A percentile compares a stretch with the other conserved stretches of the same genome.
phyloP scores from a whole-genome alignment of 2,329 filamentous ascomycete species.

The Neoscytalidium dimidiatum region DNA sequence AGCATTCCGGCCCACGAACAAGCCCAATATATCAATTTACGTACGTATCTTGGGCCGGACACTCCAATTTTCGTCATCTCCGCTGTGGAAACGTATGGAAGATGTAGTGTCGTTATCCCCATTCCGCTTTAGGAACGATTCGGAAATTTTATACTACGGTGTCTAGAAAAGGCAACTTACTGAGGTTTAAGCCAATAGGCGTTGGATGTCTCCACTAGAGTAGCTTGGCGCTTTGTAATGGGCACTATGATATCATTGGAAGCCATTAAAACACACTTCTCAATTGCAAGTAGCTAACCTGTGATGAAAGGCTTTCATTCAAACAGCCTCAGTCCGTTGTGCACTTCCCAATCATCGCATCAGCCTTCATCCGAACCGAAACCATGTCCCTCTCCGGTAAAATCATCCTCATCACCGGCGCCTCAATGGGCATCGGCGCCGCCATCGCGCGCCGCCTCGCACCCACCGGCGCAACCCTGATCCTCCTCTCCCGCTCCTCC shows the following conservation, averaged over 20 bases:
- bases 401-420: slow-evolving; percentile 35
- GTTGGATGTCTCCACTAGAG: neutral
- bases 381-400: slow-evolving; percentile 31
- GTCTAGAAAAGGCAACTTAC: neutral
- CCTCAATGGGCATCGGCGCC: slow-evolving; percentile 51
- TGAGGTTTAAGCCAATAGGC: neutral
- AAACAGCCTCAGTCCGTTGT: neutral
- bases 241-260: neutral
- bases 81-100: too few species aligned
- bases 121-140: neutral
- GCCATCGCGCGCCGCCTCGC: slow-evolving; percentile 45
- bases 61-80: too few species aligned
- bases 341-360: too few species aligned
- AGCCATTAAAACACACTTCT: neutral
- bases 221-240: neutral
- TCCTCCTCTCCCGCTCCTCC: slow-evolving; percentile 45
- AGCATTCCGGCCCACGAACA: too few species aligned
- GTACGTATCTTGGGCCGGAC: too few species aligned
- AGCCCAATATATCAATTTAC: too few species aligned
- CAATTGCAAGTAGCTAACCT: neutral
- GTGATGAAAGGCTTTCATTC: neutral
- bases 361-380: neutral
- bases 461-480: slow-evolving; percentile 41
- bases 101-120: neutral
- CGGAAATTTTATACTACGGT: neutral